Evolutionary conservation across 78 protist species (phyloP).

Genomic region (Ministeria vibrans): DNA sequence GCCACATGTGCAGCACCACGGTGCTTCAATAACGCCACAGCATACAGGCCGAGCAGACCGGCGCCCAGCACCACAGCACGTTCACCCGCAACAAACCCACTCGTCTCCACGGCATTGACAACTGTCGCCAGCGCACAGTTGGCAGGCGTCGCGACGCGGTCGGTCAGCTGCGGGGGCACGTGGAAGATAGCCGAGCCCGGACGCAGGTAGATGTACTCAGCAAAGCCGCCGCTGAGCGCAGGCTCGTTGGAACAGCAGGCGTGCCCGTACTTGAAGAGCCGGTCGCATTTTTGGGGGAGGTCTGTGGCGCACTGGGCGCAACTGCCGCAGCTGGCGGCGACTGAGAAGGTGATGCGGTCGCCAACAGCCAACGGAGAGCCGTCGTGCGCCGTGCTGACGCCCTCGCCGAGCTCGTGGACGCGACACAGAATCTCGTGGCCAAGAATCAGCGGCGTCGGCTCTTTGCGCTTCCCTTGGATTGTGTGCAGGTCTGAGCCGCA

Average conservation of each 20-base stretch:
- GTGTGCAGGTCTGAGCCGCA: not conserved
- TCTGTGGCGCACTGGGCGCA: too few species aligned
- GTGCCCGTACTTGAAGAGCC: not conserved
- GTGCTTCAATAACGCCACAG: not conserved
- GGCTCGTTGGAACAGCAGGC: not conserved
- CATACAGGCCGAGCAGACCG: slow-evolving; percentile 8
- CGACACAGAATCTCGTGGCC: too few species aligned
- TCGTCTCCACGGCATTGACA: not conserved
- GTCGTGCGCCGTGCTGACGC: too few species aligned
- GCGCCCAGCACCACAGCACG: not conserved
- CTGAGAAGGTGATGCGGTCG: too few species aligned
- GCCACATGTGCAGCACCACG: not conserved
- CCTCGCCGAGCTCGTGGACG: too few species aligned
- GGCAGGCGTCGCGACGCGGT: not conserved
- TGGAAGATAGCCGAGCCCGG: not conserved
- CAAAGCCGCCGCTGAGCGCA: slow-evolving; percentile 1
- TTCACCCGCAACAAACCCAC: not conserved
- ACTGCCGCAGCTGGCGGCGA: too few species aligned
- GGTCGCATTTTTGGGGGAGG: too few species aligned
- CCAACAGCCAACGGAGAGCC: too few species aligned
- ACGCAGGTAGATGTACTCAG: not conserved
- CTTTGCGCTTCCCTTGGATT: not conserved
- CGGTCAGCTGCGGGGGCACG: not conserved
- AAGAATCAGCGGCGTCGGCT: not conserved
- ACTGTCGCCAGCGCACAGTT: not conserved